Base-by-base conservation (phyloP, 768 basidiomycete genomes). In the Trametopsis cervina region DNA sequence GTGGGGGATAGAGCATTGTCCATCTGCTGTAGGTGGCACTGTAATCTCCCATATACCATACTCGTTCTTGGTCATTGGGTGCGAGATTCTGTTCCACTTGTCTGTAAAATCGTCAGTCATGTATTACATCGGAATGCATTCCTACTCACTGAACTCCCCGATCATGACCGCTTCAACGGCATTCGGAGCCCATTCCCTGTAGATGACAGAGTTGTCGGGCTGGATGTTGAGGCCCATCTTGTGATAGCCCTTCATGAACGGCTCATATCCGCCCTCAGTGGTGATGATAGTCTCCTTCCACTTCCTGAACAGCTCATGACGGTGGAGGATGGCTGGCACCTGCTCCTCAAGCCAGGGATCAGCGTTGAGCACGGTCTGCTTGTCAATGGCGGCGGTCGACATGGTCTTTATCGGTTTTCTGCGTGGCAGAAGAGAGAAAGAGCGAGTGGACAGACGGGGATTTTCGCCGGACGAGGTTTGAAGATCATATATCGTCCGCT, bases 121-220 rank as follows among this genome's bases (percentile, higher is more conserved):
- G 10, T n/a, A n/a, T n/a, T n/a, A n/a, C n/a, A n/a, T n/a, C n/a
- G n/a, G n/a, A 27, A 22, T 25, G 36, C 22, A 36, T 33, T 10
- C n/a, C 26, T 22, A 79, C 91, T 66, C 55, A 97, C 94, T 99
- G 73, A 99, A 99, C 40, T 99, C 95, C 38, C 96, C 96, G 57
- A 91, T 91, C 48, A 99, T 68, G 62, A 70, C 76, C 2, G 94
- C 95, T 57, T 85, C 83, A 39, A 59, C 69, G 15, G 87, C 94
- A 56, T 88, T 89, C 0, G 96, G 94, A 7, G 96, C 95, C 96
- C 96, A 99, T 64, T 99, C 96, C 57, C 89, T 75, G 66, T 98
- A 98, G 6, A 76, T 67, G 24, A 98, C 77, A 23, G 82, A 74
- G 45, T 81, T 83, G 49, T 84, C 76, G 29, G 68, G 61, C 35